A percentile compares a stretch with the other conserved stretches of the same genome.
Evolutionary conservation across 1,139 yeast genomes (phyloP).

Genomic region (Casaregolazyma lundiana): DNA sequence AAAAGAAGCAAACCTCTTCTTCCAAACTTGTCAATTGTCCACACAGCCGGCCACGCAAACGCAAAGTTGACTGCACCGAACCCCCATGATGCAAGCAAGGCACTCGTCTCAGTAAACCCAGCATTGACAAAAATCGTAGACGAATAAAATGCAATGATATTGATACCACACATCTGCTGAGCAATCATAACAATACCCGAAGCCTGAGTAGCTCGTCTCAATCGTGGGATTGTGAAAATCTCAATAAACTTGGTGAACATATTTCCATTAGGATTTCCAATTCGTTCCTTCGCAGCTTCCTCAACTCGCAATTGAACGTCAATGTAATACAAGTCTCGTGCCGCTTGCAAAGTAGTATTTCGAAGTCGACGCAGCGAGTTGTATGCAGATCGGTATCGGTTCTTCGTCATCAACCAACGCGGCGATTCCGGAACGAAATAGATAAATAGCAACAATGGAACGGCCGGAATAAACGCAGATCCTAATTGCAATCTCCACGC

Average conservation of each 20-base stretch:
- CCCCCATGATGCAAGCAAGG: constrained; percentile 38
- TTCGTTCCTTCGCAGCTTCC: constrained; percentile 41
- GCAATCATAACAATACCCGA: constrained; percentile 80
- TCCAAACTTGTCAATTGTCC: constrained; percentile 76
- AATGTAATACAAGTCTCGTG: constrained; percentile 73
- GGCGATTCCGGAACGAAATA: constrained; percentile 75
- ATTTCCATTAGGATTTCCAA: too few relatives aligned
- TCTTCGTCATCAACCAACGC: constrained; percentile 72
- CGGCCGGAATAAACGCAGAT: constrained; percentile 69
- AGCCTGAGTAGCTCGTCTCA: constrained; percentile 76
- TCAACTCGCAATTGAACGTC: constrained; percentile 58
- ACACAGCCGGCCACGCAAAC: constrained; percentile 80
- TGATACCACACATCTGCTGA: constrained; percentile 92
- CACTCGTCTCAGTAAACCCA: constrained; percentile 37
- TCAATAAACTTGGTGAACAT: constrained; percentile 37
- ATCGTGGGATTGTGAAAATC: constrained; percentile 62
- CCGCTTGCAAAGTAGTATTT: constrained; percentile 55
- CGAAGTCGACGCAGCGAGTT: constrained; percentile 49
- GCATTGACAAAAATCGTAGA: constrained; percentile 61
- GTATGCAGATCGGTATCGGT: constrained; percentile 53
- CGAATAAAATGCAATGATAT: constrained; percentile 66
- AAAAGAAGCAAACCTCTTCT: constrained; percentile 63
- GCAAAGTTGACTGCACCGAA: constrained; percentile 44
- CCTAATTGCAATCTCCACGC: constrained; percentile 80
- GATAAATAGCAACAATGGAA: constrained; percentile 60